Evolutionary conservation across 2,329 filamentous ascomycete genomes (phyloP).

Genomic region (Fonsecaea pedrosoi): DNA sequence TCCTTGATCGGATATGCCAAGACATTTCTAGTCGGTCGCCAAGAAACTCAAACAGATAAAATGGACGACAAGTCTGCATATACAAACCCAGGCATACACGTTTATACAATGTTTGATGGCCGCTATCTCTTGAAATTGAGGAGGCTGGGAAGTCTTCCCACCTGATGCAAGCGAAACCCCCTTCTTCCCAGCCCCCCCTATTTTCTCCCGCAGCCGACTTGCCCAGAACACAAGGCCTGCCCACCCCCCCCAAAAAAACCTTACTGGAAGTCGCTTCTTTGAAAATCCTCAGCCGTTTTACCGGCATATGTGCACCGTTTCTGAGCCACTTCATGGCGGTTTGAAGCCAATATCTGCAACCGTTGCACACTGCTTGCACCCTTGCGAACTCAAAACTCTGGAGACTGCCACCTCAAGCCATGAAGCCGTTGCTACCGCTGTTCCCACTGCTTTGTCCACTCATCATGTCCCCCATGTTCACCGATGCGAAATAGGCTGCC

Average conservation of each 20-base stretch:
- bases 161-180: not conserved
- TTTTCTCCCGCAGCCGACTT: not conserved
- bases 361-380: not conserved
- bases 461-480: conserved; percentile 17
- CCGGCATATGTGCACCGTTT: not conserved
- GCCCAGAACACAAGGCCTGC: not conserved
- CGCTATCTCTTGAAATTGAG: conserved; percentile 15
- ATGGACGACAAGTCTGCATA: conserved; percentile 32
- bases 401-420: conserved; percentile 11
- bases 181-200: not conserved
- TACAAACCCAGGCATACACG: conserved; percentile 20
- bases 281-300: not conserved
- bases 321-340: not conserved
- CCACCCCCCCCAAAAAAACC: not conserved
- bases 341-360: not conserved
- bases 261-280: conserved; percentile 1
- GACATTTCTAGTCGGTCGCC: conserved; percentile 4
- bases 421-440: conserved; percentile 23
- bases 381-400: not conserved
- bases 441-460: conserved; percentile 17
- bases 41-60: conserved; percentile 17
- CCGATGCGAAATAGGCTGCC: conserved; percentile 17
- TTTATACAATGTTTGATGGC: conserved; percentile 29
- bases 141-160: conserved; percentile 25
- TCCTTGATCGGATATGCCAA: not conserved